These are phyloP conservation scores for Paramecium bursaria DNA, from an alignment of 73 alveolate species.

Conservation along the genomic window DNA sequence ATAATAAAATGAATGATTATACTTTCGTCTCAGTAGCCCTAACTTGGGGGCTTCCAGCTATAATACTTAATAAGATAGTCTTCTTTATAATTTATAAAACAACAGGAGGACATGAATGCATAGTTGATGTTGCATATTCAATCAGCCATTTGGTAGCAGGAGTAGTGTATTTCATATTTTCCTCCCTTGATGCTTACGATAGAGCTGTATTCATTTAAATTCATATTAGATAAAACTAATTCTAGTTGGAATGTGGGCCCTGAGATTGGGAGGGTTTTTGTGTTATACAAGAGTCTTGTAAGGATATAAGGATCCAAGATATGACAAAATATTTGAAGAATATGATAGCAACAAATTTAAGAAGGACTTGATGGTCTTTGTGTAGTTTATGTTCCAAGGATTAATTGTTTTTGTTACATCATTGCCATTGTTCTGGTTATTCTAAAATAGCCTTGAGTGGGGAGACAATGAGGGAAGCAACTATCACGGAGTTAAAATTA, in stretches of 20 bases:
- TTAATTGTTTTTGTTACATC: slow-evolving; percentile 17
- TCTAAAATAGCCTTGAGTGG: slow-evolving; percentile 20
- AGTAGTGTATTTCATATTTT: not conserved
- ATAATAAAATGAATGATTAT: slow-evolving; percentile 38
- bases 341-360: not conserved
- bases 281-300: not conserved
- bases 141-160: slow-evolving; percentile 31
- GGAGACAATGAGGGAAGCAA: not conserved
- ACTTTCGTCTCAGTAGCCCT: slow-evolving; percentile 21
- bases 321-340: slow-evolving; percentile 22
- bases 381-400: slow-evolving; percentile 10
- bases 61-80: not conserved
- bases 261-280: slow-evolving; percentile 28
- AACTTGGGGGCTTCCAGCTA: slow-evolving; percentile 26
- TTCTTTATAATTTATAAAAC: slow-evolving; percentile 3
- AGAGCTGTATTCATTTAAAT: no score
- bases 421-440: slow-evolving; percentile 11
- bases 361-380: slow-evolving; percentile 29
- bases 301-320: slow-evolving; percentile 26
- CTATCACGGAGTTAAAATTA: not conserved
- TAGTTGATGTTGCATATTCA: slow-evolving; percentile 44
- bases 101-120: slow-evolving; percentile 11
- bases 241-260: slow-evolving; percentile 12
- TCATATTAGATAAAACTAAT: not conserved
- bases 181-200: no score